These are phyloP conservation scores for Penicillium sp. DNA, from an alignment of 2,329 filamentous ascomycete species.

Conservation along the genomic window DNA sequence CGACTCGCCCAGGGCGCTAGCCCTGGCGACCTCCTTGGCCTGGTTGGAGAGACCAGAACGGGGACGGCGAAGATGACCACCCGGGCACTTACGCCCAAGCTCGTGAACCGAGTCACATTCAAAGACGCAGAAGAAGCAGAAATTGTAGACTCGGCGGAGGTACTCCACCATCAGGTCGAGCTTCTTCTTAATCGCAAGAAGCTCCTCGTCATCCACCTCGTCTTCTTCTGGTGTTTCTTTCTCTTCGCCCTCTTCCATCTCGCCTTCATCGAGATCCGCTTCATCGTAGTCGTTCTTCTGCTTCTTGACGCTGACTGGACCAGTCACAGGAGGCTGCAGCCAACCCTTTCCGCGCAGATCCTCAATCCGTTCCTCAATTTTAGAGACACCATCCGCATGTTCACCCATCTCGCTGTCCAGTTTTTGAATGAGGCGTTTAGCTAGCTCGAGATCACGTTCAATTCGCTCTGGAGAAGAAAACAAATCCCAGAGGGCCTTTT, in stretches of 20 bases:
- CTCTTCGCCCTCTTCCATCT: conserved; percentile 78
- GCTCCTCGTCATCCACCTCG: conserved; percentile 84
- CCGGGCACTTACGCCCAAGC: conserved; percentile 90
- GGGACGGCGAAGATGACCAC: conserved; percentile 91
- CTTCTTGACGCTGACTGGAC: conserved; percentile 47
- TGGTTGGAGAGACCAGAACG: conserved; percentile 78
- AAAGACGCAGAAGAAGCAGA: conserved; percentile 99
- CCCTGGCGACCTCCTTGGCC: conserved; percentile 79
- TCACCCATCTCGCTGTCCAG: conserved; percentile 81
- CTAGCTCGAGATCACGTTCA: conserved; percentile 81
- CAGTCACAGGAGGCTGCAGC: conserved; percentile 62
- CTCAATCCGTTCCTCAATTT: conserved; percentile 84
- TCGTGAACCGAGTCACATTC: conserved; percentile 97
- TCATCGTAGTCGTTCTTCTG: conserved; percentile 53
- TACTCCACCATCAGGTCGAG: conserved; percentile 96
- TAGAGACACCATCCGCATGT: conserved; percentile 71
- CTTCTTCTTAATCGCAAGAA: conserved; percentile 92
- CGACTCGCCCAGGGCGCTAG: conserved; percentile 75
- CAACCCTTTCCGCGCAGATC: conserved; percentile 72
- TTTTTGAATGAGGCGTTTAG: conserved; percentile 76
- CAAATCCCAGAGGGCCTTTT: conserved; percentile 95
- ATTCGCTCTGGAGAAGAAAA: conserved; percentile 94
- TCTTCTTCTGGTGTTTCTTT: conserved; percentile 64
- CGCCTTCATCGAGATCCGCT: conserved; percentile 51
- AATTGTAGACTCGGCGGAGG: conserved; percentile 92